Conservation (phyloP, 805 yeast genomes). For the Candida ascalaphidarum region DNA sequence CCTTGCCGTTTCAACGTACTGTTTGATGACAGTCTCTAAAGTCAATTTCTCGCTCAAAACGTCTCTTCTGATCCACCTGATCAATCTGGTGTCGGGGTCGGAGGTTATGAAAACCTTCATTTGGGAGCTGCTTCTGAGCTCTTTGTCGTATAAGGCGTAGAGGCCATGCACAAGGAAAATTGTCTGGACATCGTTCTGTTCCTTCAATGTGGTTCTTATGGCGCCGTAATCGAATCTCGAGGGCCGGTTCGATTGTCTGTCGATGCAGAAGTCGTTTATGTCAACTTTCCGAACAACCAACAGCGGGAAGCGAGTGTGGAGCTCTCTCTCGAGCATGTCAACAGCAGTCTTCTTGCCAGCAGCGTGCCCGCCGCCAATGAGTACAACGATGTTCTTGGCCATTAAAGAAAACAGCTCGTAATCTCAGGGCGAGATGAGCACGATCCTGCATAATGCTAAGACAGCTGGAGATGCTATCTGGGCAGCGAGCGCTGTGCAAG, state of each 20-base stretch:
- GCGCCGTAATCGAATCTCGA: constrained; percentile 31
- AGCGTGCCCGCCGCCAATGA: constrained; percentile 58
- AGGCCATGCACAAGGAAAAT: constrained; percentile 58
- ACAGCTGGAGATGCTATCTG: too few species aligned
- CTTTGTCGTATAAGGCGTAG: constrained; percentile 65
- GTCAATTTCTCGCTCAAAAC: constrained; percentile 10
- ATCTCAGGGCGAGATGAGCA: too few species aligned
- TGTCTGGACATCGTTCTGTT: constrained; percentile 8
- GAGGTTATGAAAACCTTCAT: constrained; percentile 72
- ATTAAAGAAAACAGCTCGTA: too few species aligned
- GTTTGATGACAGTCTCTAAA: constrained; percentile 30
- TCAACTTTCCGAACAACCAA: constrained; percentile 29
- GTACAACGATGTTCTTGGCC: constrained; percentile 26
- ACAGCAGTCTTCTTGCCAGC: constrained; percentile 43
- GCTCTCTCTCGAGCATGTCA: constrained; percentile 22
- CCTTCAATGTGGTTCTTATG: constrained; percentile 10
- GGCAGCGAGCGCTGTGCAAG: too few species aligned
- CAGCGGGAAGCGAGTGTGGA: constrained; percentile 5
- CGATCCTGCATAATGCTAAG: too few species aligned
- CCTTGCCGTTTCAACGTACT: constrained; percentile 49
- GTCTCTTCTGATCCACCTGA: constrained; percentile 61
- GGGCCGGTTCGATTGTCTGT: constrained; percentile 21
- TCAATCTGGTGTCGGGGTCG: constrained; percentile 77
- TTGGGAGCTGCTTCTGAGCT: constrained; percentile 46
- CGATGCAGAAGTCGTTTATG: constrained; percentile 28